Percentiles rank a stretch among this genome's conserved stretches.
phyloP scores from a whole-genome alignment of 371 early-diverging fungal species.

The Rhizopus delemar region DNA sequence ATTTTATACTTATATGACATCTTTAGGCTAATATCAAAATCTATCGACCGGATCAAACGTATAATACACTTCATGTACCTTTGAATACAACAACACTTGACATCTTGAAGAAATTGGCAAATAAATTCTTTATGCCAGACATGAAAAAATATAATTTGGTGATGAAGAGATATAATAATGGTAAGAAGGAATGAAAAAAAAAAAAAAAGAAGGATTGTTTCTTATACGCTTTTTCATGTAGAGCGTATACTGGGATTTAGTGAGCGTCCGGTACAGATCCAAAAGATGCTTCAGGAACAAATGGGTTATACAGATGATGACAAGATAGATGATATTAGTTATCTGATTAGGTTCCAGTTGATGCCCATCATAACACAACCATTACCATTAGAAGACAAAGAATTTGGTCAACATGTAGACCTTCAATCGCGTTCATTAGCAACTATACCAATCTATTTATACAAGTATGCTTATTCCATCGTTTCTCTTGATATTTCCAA shows the following conservation, averaged over 20 bases:
- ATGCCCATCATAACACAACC: slow-evolving; percentile 62
- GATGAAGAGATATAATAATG: slow-evolving; percentile 59
- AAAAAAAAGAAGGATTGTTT: background rate
- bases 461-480: slow-evolving; percentile 66
- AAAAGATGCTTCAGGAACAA: slow-evolving; percentile 68
- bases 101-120: slow-evolving; percentile 66
- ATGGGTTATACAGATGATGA: slow-evolving; percentile 82
- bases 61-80: slow-evolving; percentile 72
- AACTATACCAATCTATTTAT: slow-evolving; percentile 78
- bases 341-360: slow-evolving; percentile 78
- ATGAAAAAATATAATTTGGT: slow-evolving; percentile 70
- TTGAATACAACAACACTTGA: slow-evolving; percentile 71
- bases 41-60: slow-evolving; percentile 70
- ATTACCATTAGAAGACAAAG: slow-evolving; percentile 41
- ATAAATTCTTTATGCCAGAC: slow-evolving; percentile 77
- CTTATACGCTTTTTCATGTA: slow-evolving; percentile 13
- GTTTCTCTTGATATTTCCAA: slow-evolving; percentile 72
- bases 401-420: slow-evolving; percentile 61
- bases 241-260: slow-evolving; percentile 66
- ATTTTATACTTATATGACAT: background rate
- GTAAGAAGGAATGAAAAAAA: slow-evolving; percentile 29
- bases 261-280: slow-evolving; percentile 75
- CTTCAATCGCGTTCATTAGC: slow-evolving; percentile 67
- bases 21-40: slow-evolving; percentile 58
- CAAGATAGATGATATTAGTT: slow-evolving; percentile 74